These are phyloP conservation scores for Cardamine chenopodiifolia DNA, from an alignment of 345 rosid genomes.

Conservation along the genomic window DNA sequence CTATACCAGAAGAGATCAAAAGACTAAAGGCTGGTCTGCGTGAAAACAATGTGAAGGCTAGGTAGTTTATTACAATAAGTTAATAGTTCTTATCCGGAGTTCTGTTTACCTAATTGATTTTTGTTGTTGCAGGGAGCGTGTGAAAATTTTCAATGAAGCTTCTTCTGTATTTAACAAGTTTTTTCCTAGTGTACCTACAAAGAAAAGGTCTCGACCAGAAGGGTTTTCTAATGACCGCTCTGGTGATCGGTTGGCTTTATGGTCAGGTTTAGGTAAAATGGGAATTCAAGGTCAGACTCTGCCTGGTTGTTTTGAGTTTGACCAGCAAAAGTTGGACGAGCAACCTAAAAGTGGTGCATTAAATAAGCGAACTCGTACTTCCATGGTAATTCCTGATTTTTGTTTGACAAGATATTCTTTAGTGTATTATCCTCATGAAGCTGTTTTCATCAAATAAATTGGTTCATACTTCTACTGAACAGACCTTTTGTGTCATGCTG, in stretches of 20 bases:
- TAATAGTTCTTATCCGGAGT: slow-evolving; percentile 20
- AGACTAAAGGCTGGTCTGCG: slow-evolving; percentile 65
- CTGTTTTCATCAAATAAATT: slow-evolving; percentile 15
- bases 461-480: slow-evolving; percentile 20
- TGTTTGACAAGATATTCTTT: slow-evolving; percentile 38
- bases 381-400: slow-evolving; percentile 76
- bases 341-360: slow-evolving; percentile 67
- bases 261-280: slow-evolving; percentile 66
- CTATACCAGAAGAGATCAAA: slow-evolving; percentile 78
- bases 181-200: slow-evolving; percentile 71
- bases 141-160: slow-evolving; percentile 75
- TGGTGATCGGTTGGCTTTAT: slow-evolving; percentile 61
- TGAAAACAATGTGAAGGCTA: slow-evolving; percentile 71
- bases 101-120: slow-evolving; percentile 40
- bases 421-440: slow-evolving; percentile 7
- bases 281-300: slow-evolving; percentile 70
- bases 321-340: slow-evolving; percentile 76
- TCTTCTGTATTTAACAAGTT: slow-evolving; percentile 77
- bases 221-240: slow-evolving; percentile 66
- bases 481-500: slow-evolving; percentile 14
- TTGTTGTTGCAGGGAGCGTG: slow-evolving; percentile 70
- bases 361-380: slow-evolving; percentile 92
- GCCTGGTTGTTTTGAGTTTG: slow-evolving; percentile 66
- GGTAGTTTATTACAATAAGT: slow-evolving; percentile 59
- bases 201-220: slow-evolving; percentile 88